These are phyloP conservation scores for Canavalia gladiata DNA, from an alignment of 306 rosid genomes.

Conservation along the genomic window DNA sequence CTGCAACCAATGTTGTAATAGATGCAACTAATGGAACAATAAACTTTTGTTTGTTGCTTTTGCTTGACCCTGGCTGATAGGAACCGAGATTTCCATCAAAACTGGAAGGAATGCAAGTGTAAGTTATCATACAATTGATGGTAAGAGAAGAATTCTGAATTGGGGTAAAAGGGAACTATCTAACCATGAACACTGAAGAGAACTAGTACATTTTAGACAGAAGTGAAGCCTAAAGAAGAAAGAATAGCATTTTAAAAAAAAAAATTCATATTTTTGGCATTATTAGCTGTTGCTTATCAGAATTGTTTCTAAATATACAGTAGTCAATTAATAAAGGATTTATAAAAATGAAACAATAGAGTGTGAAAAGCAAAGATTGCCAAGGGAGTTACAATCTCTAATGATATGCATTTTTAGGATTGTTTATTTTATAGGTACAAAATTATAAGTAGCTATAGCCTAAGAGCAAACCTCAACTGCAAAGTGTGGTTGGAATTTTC, in stretches of 20 bases:
- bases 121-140: not conserved
- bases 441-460: not conserved
- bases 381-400: not conserved
- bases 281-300: not conserved
- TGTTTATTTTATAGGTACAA: not conserved
- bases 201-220: no score
- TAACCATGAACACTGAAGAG: not conserved
- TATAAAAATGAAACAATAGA: not conserved
- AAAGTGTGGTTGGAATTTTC: not conserved
- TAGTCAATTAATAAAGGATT: not conserved
- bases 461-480: slow-evolving; percentile 20
- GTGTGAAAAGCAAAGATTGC: not conserved
- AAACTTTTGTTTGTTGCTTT: slow-evolving; percentile 7
- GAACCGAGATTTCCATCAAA: slow-evolving; percentile 44
- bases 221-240: not conserved
- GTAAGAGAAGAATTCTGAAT: not conserved
- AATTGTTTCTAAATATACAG: not conserved
- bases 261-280: no score
- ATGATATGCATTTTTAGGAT: not conserved
- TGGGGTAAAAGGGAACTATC: not conserved
- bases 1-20: not conserved
- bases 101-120: slow-evolving; percentile 28
- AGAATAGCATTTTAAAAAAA: no score
- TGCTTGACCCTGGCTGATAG: slow-evolving; percentile 12
- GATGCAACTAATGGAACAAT: slow-evolving; percentile 50